phyloP scores from a whole-genome alignment of 345 rosid genomes.

The Turnera subulata region DNA sequence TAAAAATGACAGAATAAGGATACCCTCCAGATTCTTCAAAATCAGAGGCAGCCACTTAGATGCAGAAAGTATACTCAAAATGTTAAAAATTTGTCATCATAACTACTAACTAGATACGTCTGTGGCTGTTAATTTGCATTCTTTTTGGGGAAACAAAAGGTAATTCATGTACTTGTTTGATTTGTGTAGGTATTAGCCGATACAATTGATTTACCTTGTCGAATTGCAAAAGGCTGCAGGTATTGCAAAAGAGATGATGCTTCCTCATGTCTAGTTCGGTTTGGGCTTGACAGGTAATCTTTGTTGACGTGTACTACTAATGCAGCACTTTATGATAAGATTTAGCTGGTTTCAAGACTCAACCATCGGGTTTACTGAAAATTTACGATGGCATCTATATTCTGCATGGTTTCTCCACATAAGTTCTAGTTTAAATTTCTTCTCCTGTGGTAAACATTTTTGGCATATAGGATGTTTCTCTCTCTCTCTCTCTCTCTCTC shows the following conservation, averaged over 20 bases:
- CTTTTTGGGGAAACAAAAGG: conserved; percentile 3
- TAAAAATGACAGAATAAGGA: too few relatives aligned
- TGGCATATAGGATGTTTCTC: too few relatives aligned
- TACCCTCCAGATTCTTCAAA: too few relatives aligned
- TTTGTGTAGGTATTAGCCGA: conserved; percentile 85
- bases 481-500: too few relatives aligned
- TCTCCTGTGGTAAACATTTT: too few relatives aligned
- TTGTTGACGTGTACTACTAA: neutral
- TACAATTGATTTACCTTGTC: conserved; percentile 89
- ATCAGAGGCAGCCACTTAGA: too few relatives aligned
- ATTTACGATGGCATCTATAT: neutral
- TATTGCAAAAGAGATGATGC: conserved; percentile 86
- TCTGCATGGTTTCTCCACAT: neutral
- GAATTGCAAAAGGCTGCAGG: conserved; percentile 96
- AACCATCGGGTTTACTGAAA: neutral
- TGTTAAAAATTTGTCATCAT: too few relatives aligned
- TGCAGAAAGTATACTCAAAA: too few relatives aligned
- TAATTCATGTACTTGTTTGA: conserved; percentile 10
- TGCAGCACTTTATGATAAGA: neutral
- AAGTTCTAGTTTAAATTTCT: too few relatives aligned
- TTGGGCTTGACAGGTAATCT: conserved; percentile 81
- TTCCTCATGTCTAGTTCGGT: conserved; percentile 94
- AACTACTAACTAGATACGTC: neutral
- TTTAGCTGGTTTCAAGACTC: neutral
- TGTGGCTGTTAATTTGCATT: neutral